Conservation (phyloP, 805 yeast genomes). For the Lachancea mirantina region DNA sequence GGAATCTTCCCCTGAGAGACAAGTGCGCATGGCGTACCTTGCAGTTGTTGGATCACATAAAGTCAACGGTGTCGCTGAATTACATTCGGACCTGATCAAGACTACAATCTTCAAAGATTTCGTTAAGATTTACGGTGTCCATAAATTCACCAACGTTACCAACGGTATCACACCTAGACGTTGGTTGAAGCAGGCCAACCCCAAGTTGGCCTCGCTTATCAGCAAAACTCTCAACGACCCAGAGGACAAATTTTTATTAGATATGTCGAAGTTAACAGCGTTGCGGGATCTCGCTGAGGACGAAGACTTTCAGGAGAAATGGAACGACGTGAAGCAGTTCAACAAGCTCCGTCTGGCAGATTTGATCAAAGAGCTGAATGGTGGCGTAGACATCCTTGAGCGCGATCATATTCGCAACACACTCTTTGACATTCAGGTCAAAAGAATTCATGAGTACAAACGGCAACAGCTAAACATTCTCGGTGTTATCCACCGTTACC, state of each 20-base stretch:
- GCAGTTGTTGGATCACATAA: conserved; percentile 90
- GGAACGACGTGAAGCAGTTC: conserved; percentile 64
- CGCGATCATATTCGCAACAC: conserved; percentile 50
- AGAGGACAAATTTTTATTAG: conserved; percentile 59
- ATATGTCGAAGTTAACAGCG: conserved; percentile 58
- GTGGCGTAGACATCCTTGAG: conserved; percentile 48
- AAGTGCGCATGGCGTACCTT: conserved; percentile 84
- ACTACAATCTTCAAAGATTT: conserved; percentile 88
- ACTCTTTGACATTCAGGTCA: conserved; percentile 85
- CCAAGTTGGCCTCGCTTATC: conserved; percentile 67
- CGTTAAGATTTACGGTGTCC: conserved; percentile 71
- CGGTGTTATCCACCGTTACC: conserved; percentile 79
- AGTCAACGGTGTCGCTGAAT: conserved; percentile 93
- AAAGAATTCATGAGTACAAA: conserved; percentile 92
- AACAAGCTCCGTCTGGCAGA: conserved; percentile 65
- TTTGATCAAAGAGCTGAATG: conserved; percentile 57
- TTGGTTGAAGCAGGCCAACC: conserved; percentile 93
- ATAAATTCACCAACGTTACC: conserved; percentile 85
- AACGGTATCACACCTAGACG: conserved; percentile 95
- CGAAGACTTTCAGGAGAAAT: conserved; percentile 52
- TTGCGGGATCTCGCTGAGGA: conserved; percentile 65
- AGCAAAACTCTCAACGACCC: conserved; percentile 53
- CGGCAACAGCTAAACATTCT: conserved; percentile 91
- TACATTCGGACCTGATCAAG: conserved; percentile 84
- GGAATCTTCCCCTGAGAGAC: conserved; percentile 64